phyloP scores from a whole-genome alignment of 345 rosid species.

The Boechera divaricarpa region DNA sequence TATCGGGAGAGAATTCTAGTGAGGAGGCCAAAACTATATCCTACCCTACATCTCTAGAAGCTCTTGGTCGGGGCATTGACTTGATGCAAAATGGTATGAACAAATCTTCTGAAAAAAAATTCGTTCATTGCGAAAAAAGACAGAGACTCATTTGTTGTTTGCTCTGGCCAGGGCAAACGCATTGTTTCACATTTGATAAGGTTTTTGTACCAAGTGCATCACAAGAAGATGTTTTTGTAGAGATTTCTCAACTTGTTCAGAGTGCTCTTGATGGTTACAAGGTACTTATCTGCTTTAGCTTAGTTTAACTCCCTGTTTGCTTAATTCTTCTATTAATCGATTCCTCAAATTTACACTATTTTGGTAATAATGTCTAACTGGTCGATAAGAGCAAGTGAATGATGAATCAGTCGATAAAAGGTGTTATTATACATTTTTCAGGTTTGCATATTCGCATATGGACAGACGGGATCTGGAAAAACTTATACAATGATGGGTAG shows the following conservation, averaged over 20 bases:
- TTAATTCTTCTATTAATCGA: neutral
- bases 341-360: neutral
- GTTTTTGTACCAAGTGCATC: slow-evolving; percentile 76
- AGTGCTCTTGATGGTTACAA: slow-evolving; percentile 99
- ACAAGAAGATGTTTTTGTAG: slow-evolving; percentile 93
- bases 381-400: neutral
- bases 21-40: slow-evolving; percentile 64
- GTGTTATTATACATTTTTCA: slow-evolving; percentile 41
- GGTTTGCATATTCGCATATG: slow-evolving; percentile 98
- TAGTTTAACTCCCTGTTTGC: slow-evolving; percentile 18
- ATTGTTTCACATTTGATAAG: slow-evolving; percentile 84
- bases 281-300: slow-evolving; percentile 53
- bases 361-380: neutral
- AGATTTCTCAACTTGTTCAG: slow-evolving; percentile 96
- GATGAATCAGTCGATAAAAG: slow-evolving; percentile 10
- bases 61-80: slow-evolving; percentile 86
- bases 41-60: slow-evolving; percentile 77
- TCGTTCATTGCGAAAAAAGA: neutral
- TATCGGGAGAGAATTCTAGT: slow-evolving; percentile 67
- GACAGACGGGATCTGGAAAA: slow-evolving; percentile 98
- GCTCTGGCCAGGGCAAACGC: slow-evolving; percentile 72
- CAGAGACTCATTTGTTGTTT: slow-evolving; percentile 32
- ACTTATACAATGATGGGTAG: slow-evolving; percentile 99
- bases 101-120: neutral
- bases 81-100: slow-evolving; percentile 73